A percentile compares a stretch with the other conserved stretches of the same genome.
These are phyloP conservation scores for Fusarium humuli DNA, from an alignment of 2,329 filamentous ascomycete genomes.

Conservation along the genomic window DNA sequence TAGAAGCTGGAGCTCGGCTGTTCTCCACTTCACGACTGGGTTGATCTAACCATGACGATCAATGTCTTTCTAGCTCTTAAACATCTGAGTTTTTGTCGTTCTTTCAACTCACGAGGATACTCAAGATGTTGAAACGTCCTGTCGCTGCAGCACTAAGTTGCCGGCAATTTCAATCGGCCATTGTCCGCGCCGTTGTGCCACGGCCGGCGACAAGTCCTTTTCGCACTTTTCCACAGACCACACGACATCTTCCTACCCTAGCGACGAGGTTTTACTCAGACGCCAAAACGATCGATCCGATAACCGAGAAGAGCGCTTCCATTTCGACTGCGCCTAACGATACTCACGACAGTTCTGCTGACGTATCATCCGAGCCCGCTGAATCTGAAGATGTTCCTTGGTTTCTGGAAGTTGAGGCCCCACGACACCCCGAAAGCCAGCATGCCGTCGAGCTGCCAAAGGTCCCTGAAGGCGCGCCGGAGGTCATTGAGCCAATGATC, in stretches of 20 bases:
- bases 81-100: slow-evolving; percentile 6
- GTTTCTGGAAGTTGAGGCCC: slow-evolving; percentile 83
- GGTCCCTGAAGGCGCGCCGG: slow-evolving; percentile 75
- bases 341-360: not conserved
- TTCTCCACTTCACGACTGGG: slow-evolving; percentile 29
- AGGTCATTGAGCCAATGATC: slow-evolving; percentile 77
- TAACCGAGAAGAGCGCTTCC: slow-evolving; percentile 26
- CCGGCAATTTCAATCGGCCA: slow-evolving; percentile 48
- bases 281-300: slow-evolving; percentile 16
- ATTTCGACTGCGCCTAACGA: slow-evolving; percentile 32
- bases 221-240: slow-evolving; percentile 41
- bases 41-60: slow-evolving; percentile 19
- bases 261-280: slow-evolving; percentile 44
- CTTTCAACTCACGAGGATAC: not conserved
- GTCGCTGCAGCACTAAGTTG: slow-evolving; percentile 48
- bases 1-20: slow-evolving; percentile 17
- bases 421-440: slow-evolving; percentile 62
- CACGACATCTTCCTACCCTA: slow-evolving; percentile 32
- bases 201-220: slow-evolving; percentile 36
- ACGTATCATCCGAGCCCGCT: slow-evolving; percentile 50
- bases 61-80: slow-evolving; percentile 3
- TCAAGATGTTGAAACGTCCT: slow-evolving; percentile 50
- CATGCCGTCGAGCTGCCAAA: slow-evolving; percentile 62
- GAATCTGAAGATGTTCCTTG: slow-evolving; percentile 68
- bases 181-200: slow-evolving; percentile 48